These are phyloP conservation scores for Eucalyptus polybractea DNA, from an alignment of 345 rosid genomes.

Conservation along the genomic window DNA sequence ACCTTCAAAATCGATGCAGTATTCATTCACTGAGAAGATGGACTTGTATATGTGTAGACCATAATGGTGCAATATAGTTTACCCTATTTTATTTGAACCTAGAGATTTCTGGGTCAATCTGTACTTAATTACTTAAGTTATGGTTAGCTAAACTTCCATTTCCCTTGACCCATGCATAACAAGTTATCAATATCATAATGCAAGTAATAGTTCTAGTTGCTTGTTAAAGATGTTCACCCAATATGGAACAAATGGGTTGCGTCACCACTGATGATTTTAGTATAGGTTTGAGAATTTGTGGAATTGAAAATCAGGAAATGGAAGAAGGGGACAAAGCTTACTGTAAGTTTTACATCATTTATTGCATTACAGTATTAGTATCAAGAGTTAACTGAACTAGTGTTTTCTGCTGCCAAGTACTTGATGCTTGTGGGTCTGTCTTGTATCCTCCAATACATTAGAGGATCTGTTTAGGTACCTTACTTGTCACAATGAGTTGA, in stretches of 20 bases:
- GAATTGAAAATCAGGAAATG: not conserved
- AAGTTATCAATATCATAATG: not conserved
- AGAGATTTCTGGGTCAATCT: not conserved
- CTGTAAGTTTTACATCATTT: not conserved
- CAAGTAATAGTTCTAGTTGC: not conserved
- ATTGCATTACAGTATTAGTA: not conserved
- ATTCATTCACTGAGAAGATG: not conserved
- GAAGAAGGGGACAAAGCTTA: not conserved
- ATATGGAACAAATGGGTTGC: not conserved
- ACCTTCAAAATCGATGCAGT: not conserved
- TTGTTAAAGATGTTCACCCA: not conserved
- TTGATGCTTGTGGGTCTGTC: not conserved
- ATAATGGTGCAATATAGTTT: not conserved
- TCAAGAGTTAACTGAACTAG: not conserved
- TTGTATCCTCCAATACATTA: not conserved
- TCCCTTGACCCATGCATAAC: not conserved
- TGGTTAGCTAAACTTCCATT: not conserved
- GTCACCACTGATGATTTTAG: not conserved
- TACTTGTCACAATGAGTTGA: not conserved
- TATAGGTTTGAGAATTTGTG: not conserved
- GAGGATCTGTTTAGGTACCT: not conserved
- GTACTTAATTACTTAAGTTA: not conserved
- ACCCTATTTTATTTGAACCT: not conserved
- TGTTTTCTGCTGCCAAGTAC: not conserved
- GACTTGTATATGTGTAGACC: not conserved